phyloP scores from a whole-genome alignment of 169 alveolate species.

The Eimeria brunetti region DNA sequence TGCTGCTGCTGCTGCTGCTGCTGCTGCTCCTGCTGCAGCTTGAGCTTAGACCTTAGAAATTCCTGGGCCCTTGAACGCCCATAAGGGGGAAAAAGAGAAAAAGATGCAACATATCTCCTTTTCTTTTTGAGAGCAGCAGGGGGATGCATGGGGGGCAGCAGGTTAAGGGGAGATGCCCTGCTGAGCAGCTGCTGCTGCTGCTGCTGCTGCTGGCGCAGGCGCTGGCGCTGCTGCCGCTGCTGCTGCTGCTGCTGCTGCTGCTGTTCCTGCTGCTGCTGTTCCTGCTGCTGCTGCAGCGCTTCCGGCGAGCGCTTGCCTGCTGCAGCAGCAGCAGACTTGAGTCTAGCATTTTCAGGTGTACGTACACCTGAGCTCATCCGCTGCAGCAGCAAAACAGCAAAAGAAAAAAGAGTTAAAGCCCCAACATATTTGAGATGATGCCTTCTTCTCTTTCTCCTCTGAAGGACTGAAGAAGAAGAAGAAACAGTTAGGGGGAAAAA shows the following conservation, averaged over 20 bases:
- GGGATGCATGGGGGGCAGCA: too few relatives aligned
- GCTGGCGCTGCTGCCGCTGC: conserved; percentile 1
- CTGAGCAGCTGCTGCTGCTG: background rate
- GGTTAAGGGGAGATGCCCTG: too few relatives aligned
- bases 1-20: background rate
- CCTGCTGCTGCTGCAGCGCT: conserved; percentile 12
- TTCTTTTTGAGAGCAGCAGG: too few relatives aligned
- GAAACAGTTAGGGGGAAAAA: background rate
- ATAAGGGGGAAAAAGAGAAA: too few relatives aligned
- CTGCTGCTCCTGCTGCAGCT: conserved; percentile 15
- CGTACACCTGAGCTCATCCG: background rate
- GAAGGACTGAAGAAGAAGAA: too few relatives aligned
- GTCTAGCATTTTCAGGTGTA: background rate
- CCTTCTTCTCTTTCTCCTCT: too few relatives aligned
- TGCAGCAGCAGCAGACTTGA: background rate
- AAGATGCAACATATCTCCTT: too few relatives aligned
- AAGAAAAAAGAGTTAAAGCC: background rate
- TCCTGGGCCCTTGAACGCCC: too few relatives aligned
- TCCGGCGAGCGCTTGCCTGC: background rate
- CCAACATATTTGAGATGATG: background rate
- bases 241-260: conserved; percentile 37
- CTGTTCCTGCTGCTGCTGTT: conserved; percentile 18
- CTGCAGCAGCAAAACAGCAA: conserved; percentile 21
- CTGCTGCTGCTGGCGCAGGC: background rate
- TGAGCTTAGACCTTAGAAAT: too few relatives aligned